These are phyloP conservation scores for Edaphochlamys debaryana DNA, from an alignment of 139 green algal genomes.

Conservation along the genomic window DNA sequence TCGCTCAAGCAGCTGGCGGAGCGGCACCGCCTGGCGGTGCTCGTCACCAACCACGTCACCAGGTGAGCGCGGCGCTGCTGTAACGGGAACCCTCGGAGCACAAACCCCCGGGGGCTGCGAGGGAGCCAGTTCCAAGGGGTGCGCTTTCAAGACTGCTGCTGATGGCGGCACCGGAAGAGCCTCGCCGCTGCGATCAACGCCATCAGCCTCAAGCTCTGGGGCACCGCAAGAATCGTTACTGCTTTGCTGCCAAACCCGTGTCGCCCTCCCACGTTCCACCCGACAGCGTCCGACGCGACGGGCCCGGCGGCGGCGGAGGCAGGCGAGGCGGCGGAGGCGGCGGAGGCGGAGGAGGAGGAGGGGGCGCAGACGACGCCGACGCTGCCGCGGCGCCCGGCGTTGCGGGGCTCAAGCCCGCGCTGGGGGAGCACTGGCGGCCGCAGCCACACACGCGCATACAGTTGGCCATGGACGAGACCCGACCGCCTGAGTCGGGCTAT, in stretches of 20 bases:
- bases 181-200: too few relatives aligned
- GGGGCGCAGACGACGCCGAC: background rate
- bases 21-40: conserved; percentile 38
- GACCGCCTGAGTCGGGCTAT: background rate
- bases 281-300: background rate
- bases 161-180: too few relatives aligned
- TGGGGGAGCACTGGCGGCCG: conserved; percentile 65
- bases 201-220: too few relatives aligned
- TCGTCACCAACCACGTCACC: conserved; percentile 68
- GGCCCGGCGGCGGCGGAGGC: background rate
- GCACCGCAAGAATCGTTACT: too few relatives aligned
- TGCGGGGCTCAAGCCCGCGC: conserved; percentile 49
- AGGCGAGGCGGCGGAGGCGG: background rate
- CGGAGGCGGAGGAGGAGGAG: background rate
- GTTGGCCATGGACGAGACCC: conserved; percentile 25
- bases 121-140: too few relatives aligned
- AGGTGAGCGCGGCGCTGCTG: too few relatives aligned
- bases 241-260: too few relatives aligned
- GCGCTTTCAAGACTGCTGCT: too few relatives aligned
- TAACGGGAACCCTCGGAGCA: too few relatives aligned
- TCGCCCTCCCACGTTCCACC: too few relatives aligned
- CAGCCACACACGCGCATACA: conserved; percentile 50
- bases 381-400: background rate
- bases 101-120: too few relatives aligned
- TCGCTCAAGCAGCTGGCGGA: conserved; percentile 49